Evolutionary conservation across 129 eudicot species (phyloP), one percentile per base, ranked within the genome.

Genomic region (Chrysanthemum makinoi): DNA sequence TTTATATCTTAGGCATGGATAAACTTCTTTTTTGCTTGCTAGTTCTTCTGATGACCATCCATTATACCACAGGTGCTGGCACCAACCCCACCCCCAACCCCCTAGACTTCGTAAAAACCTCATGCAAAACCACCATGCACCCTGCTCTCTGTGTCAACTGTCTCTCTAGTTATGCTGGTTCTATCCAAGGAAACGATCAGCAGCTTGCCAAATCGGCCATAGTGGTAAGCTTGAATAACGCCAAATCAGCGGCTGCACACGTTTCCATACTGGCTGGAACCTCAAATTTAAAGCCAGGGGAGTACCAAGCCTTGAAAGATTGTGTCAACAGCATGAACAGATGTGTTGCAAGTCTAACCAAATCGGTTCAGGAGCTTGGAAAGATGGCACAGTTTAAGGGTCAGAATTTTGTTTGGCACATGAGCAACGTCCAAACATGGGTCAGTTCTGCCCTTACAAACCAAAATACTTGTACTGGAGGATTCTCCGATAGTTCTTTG

Each of bases 401-500:
- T 5, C 78, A 82, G 64, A 79, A 80, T 50, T 84, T 86, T 67
- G 63, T 57, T 63, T 83, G 89, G 91, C 93, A 80, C 65, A 74
- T 86, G 86, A 85, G 85, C 62, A 86, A 83, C 57, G 85, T 91
- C 49, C 86, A 88, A 82, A 91, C 97, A 0, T 91, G 96, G 96
- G 94, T 84, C 3, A 91, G 97, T 72, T 87, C 95, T 9, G 91
- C 91, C 57, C 63, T 87, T 5, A 90, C 97, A 0, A 66, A 81
- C 73, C 86, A 83, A 15, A 80, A 72, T 75, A 80, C 86, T 33
- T 87, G 95, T 43, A 15, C 69, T 19, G 91, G 83, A 54, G 95
- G 91, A 12, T 87, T 90, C 53, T 43, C 83, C 0, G 87, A 86
- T 20, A 55, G 69, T 13, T 65, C 51, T 1, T 65, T 78, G 88